A percentile compares a stretch with the other conserved stretches of the same genome.
These are phyloP conservation scores for Centaurea solstitialis DNA, from an alignment of 129 eudicot species.

Conservation along the genomic window DNA sequence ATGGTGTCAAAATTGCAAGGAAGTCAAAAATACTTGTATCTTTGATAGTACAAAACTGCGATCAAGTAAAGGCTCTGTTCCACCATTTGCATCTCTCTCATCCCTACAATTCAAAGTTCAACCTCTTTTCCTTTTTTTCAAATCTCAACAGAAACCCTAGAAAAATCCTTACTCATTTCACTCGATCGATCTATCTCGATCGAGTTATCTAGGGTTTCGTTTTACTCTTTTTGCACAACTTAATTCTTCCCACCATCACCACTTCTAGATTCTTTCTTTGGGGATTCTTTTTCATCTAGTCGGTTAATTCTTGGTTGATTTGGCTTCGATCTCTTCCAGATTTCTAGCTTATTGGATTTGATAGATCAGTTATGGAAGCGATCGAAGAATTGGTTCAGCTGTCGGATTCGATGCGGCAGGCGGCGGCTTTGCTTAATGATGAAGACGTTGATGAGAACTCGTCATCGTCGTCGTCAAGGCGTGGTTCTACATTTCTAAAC, in stretches of 20 bases:
- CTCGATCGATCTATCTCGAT: slow-evolving; percentile 15
- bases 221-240: not conserved
- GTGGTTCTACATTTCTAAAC: slow-evolving; percentile 77
- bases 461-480: slow-evolving; percentile 48
- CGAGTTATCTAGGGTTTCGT: slow-evolving; percentile 29
- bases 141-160: slow-evolving; percentile 33
- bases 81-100: slow-evolving; percentile 31
- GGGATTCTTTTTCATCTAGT: not conserved
- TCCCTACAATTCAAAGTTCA: slow-evolving; percentile 28
- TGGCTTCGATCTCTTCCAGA: slow-evolving; percentile 27
- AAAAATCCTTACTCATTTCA: not conserved
- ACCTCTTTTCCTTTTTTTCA: slow-evolving; percentile 22
- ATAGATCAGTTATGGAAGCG: slow-evolving; percentile 67
- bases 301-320: not conserved
- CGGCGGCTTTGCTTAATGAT: slow-evolving; percentile 83
- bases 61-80: slow-evolving; percentile 15
- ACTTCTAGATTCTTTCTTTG: not conserved
- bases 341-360: slow-evolving; percentile 5
- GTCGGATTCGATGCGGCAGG: slow-evolving; percentile 97
- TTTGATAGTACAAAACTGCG: slow-evolving; percentile 16
- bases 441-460: slow-evolving; percentile 84
- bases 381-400: slow-evolving; percentile 85
- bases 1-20: slow-evolving; percentile 7
- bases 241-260: slow-evolving; percentile 10
- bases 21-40: not conserved